phyloP scores from a whole-genome alignment of 768 basidiomycete species.

The Mycena leptocephala region DNA sequence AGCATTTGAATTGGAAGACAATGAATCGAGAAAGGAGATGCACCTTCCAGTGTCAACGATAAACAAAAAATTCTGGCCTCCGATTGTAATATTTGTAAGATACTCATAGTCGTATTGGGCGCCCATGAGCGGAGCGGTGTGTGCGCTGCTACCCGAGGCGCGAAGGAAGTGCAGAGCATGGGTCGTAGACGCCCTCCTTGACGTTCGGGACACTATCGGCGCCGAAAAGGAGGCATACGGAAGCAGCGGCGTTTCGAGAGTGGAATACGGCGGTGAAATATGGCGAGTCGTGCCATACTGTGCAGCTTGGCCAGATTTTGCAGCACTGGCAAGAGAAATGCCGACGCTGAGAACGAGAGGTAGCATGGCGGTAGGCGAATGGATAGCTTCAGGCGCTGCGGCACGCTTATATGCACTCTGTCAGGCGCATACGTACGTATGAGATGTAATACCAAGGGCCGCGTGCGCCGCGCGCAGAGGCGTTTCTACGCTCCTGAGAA shows the following conservation, averaged over 20 bases:
- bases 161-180: constrained; percentile 16
- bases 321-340: neutral
- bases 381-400: neutral
- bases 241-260: neutral
- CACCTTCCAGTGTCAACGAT: constrained; percentile 39
- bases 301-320: neutral
- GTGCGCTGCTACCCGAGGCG: neutral
- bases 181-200: neutral
- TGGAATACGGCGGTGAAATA: neutral
- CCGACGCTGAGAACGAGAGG: neutral
- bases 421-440: neutral
- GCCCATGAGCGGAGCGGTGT: constrained; percentile 13
- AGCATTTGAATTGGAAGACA: neutral
- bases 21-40: neutral
- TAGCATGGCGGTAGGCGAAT: neutral
- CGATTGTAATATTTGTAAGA: constrained; percentile 21
- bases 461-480: neutral
- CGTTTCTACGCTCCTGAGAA: neutral
- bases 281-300: neutral
- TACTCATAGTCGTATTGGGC: constrained; percentile 35
- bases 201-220: constrained; percentile 9
- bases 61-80: constrained; percentile 27
- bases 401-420: neutral
- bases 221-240: constrained; percentile 3
- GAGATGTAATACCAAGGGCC: neutral